Evolutionary conservation across 1,284 basidiomycete species (phyloP).

Genomic region (Abortiporus biennis): DNA sequence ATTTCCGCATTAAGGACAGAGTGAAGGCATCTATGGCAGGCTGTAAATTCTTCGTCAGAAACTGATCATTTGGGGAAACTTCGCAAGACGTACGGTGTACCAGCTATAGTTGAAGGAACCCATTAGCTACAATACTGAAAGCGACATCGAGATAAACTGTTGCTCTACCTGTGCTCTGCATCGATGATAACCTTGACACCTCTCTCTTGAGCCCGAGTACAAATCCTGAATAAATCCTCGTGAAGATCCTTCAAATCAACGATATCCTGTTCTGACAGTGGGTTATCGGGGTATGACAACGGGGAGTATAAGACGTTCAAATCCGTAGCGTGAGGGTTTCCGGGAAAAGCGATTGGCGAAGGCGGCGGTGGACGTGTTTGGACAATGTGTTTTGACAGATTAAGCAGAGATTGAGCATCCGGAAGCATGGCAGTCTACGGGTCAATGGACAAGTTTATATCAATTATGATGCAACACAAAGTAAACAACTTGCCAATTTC

Average conservation of each 20-base stretch:
- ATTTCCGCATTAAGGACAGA: constrained; percentile 68
- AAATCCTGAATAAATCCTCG: constrained; percentile 37
- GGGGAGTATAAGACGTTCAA: constrained; percentile 37
- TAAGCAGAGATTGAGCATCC: constrained; percentile 45
- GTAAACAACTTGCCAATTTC: constrained; percentile 53
- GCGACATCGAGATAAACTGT: neutral
- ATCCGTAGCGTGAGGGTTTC: constrained; percentile 45
- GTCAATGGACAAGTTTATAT: neutral
- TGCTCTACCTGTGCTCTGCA: constrained; percentile 78
- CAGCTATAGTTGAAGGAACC: constrained; percentile 34
- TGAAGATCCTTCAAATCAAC: constrained; percentile 53
- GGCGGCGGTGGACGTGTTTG: constrained; percentile 26
- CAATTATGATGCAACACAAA: neutral
- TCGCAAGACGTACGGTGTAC: constrained; percentile 44
- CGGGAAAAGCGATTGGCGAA: constrained; percentile 54
- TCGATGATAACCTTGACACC: constrained; percentile 71
- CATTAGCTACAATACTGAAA: neutral
- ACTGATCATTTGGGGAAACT: neutral
- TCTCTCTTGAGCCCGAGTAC: constrained; percentile 50
- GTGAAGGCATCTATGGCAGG: constrained; percentile 81
- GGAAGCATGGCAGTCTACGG: constrained; percentile 56
- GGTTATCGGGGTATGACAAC: constrained; percentile 1
- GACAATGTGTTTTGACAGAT: constrained; percentile 49
- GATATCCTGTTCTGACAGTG: constrained; percentile 49
- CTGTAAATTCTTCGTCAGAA: constrained; percentile 27